Base-by-base conservation (phyloP, 805 yeast species). In the Kazachstania psychrophila region DNA sequence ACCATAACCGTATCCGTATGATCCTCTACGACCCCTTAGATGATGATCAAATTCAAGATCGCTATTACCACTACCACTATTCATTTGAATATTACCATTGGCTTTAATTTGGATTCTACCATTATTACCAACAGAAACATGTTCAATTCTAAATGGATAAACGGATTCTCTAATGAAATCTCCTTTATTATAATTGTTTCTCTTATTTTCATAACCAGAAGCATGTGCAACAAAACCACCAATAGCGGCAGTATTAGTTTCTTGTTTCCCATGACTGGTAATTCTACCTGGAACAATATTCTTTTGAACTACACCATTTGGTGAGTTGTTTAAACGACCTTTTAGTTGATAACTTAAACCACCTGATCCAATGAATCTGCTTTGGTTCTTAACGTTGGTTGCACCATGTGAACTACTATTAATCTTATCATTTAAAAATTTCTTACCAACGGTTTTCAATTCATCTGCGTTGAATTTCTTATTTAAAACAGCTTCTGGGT, bases 281-380 rank as follows among this genome's bases (percentile, higher is more conserved):
- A 74, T 61, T 65, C 95, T 75, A 41, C 89, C 94, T 12, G 87
- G 83, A 14, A 73, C 75, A 28, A 79, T 66, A 36, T 62, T 62
- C 19, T 70, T 72, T 10, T 61, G 58, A 32, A 70, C 62, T 17
- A 75, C 60, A 34, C 95, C 94, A 49, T 78, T 74, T 16, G 94
- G 92, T 4, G 81, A 66, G 54, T 75, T 80, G 40, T 64, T 54
- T 26, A 85, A 61, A 54, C 85, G 71, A 6, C 94, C 94, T 40
- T 68, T 70, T 42, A 80, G 70, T 27, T 65, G 66, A 49, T 83
- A 85, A 2, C 84, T 71, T 41, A 84, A 67, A 6, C 95, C 95
- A 20, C 81, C 94, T 6, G 82, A 73, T 23, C 87, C 94, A 37
- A 78, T 70, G 31, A 74, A 55, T 19, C 57, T 56, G 28, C 43